Conservation (phyloP, 176 grass and related monocot species). For the Triticum turgidum region DNA sequence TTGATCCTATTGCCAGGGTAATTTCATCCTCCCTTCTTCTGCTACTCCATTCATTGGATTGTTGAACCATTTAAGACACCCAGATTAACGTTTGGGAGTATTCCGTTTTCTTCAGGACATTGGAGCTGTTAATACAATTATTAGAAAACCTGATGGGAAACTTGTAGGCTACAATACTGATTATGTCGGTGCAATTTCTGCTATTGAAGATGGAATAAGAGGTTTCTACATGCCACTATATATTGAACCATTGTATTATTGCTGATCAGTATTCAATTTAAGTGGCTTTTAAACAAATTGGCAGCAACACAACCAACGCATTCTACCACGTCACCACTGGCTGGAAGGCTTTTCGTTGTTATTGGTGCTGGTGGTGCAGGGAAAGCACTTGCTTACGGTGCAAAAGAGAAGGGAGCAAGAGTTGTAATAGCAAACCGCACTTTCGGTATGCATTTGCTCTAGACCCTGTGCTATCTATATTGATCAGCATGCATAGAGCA, state of each 20-base stretch:
- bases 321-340: conserved; percentile 57
- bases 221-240: conserved; percentile 46
- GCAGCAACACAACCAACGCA: conserved; percentile 52
- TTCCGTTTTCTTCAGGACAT: conserved; percentile 57
- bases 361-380: conserved; percentile 96
- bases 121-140: conserved; percentile 95
- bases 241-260: background rate
- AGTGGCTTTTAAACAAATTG: conserved; percentile 7
- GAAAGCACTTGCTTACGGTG: conserved; percentile 97
- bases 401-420: conserved; percentile 94
- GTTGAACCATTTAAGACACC: background rate
- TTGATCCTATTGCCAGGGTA: conserved; percentile 94
- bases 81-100: conserved; percentile 18
- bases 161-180: conserved; percentile 97
- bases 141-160: conserved; percentile 78
- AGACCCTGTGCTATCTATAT: background rate
- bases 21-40: conserved; percentile 23
- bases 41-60: background rate
- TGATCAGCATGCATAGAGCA: background rate
- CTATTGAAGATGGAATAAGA: conserved; percentile 98
- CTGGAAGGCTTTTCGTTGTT: conserved; percentile 79
- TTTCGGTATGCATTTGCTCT: conserved; percentile 59
- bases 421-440: conserved; percentile 97
- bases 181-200: conserved; percentile 97
- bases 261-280: background rate